Evolutionary conservation across 768 basidiomycete species (phyloP).

Genomic region (Polyporus arcularius): DNA sequence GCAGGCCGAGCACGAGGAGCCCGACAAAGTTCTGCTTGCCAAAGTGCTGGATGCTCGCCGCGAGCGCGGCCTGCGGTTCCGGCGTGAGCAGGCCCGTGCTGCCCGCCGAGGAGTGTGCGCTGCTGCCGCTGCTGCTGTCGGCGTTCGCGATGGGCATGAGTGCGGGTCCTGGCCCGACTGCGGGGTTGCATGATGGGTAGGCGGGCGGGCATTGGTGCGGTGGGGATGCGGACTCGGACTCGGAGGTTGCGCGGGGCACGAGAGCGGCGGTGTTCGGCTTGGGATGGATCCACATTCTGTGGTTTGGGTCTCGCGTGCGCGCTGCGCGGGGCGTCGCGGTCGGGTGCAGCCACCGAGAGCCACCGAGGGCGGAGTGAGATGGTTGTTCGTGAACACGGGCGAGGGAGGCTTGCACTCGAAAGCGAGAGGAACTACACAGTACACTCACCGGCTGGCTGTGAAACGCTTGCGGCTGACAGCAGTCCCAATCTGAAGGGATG

Average conservation of each 20-base stretch:
- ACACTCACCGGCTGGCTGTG: no score
- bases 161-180: constrained; percentile 23
- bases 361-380: no score
- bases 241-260: no score
- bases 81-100: constrained; percentile 8
- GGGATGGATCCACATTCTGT: neutral
- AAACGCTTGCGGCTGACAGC: no score
- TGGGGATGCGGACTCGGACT: no score
- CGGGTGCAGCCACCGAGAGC: neutral
- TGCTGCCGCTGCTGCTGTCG: neutral
- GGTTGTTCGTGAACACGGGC: no score
- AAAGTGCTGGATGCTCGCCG: constrained; percentile 9
- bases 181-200: constrained; percentile 13
- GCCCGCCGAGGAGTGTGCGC: neutral
- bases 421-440: no score
- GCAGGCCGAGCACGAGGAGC: constrained; percentile 27
- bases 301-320: neutral
- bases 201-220: constrained; percentile 2
- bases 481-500: no score
- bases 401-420: no score
- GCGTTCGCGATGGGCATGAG: neutral
- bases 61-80: constrained; percentile 12
- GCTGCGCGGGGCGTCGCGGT: neutral
- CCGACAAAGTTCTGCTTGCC: constrained; percentile 27
- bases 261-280: neutral